Evolutionary conservation across 176 grass and related monocot species (phyloP).

Genomic region (Ensete ventricosum): DNA sequence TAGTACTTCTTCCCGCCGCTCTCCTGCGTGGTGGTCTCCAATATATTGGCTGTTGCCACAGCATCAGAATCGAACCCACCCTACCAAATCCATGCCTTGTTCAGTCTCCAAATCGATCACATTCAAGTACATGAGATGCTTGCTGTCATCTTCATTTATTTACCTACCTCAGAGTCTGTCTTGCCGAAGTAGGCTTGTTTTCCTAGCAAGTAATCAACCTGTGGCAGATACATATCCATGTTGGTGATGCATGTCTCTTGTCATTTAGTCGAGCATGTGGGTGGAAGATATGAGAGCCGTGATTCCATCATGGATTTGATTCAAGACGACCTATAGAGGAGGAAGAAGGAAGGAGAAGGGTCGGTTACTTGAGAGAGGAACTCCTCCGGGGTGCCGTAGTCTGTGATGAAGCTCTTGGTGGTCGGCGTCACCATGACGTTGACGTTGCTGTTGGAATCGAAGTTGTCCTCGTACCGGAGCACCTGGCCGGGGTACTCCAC

Average conservation of each 20-base stretch:
- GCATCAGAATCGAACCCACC: conserved; percentile 73
- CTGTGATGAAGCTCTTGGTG: conserved; percentile 73
- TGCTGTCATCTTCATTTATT: background rate
- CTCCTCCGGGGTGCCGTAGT: conserved; percentile 69
- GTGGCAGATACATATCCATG: too few relatives aligned
- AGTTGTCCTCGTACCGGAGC: conserved; percentile 94
- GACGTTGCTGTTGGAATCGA: conserved; percentile 78
- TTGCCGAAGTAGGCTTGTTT: conserved; percentile 64
- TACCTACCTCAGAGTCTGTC: conserved; percentile 67
- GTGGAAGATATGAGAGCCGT: too few relatives aligned
- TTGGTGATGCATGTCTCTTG: too few relatives aligned
- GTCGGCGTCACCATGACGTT: conserved; percentile 64
- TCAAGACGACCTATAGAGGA: too few relatives aligned
- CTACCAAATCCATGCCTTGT: conserved; percentile 12
- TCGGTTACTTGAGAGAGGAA: conserved; percentile 50
- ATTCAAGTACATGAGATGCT: too few relatives aligned
- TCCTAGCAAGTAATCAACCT: conserved; percentile 75
- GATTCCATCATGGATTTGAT: too few relatives aligned
- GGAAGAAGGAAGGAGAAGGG: too few relatives aligned
- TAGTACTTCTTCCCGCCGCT: conserved; percentile 75
- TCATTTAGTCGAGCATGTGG: too few relatives aligned
- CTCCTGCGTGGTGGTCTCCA: conserved; percentile 42
- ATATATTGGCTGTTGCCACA: conserved; percentile 80
- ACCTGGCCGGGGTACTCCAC: conserved; percentile 15
- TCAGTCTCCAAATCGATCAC: too few relatives aligned